Base-by-base conservation (phyloP, 106 monocot genomes). In the Gastrodia elata region DNA sequence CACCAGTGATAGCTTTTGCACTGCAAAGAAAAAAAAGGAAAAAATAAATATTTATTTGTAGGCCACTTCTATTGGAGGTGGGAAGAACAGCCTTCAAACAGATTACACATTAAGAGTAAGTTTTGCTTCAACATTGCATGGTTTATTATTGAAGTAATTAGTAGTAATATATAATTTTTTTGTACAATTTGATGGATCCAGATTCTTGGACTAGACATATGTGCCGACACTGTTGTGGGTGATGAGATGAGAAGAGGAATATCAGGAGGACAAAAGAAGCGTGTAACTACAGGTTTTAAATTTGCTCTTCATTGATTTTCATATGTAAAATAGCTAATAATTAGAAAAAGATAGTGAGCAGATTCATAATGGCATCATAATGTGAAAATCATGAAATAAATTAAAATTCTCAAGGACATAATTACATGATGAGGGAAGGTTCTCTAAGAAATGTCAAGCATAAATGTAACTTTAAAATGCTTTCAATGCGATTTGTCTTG, bases 201-300 rank as follows among this genome's bases (percentile, higher is more conserved):
- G 94, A 94, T 94, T 71, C 76, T 94, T 76, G 94, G 94, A 68
- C 38, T 94, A 43, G 94, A 91, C 71, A 87, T 83, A 20, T 91
- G 94, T 37, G 80, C 94, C 57, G 88, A 94, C 28, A 86, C 75
- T 71, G 84, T 86, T 42, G 78, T 88, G 27, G 94, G 94, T 25
- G 88, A 94, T 88, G 82, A 76, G 36, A 91, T 94, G 94, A 91
- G 82, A 77, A 91, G 84, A 84, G 94, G 94, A 42, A 88, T 94
- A 74, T 94, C 94, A 39, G 94, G 94, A 56, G 94, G 94, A 57
- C 88, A 94, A 72, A 88, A 86, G 82, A 94, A 88, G 83, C 85
- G 94, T 80, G 48, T 94, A 25, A 94, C 94, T 16, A 91, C 91
- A 86, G 94, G 94, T 94, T 5, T n/a, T 22, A 52, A 52, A 52